phyloP scores from a whole-genome alignment of 345 rosid genomes.

The Linum usitatissimum region DNA sequence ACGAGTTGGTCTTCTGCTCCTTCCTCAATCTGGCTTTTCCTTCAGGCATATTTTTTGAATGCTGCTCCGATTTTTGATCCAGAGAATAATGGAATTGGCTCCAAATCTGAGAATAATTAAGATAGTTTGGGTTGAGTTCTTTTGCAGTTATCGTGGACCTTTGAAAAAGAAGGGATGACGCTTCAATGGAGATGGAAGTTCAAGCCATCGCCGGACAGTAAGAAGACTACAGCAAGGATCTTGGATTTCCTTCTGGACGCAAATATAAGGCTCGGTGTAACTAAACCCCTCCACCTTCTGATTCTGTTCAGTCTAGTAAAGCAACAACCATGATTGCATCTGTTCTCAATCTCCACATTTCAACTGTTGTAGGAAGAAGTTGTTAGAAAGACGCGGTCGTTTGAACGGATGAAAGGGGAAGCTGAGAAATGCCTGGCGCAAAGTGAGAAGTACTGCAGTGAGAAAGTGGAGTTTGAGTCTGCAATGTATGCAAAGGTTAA shows the following conservation, averaged over 20 bases:
- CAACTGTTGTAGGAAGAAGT: slow-evolving; percentile 18
- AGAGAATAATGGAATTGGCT: background rate
- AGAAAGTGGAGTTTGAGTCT: slow-evolving; percentile 60
- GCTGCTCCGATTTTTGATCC: background rate
- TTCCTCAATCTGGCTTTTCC: background rate
- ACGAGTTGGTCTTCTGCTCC: slow-evolving; percentile 36
- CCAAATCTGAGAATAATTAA: background rate
- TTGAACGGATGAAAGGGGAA: slow-evolving; percentile 53
- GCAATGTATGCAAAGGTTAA: slow-evolving; percentile 66
- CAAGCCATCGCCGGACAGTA: slow-evolving; percentile 38
- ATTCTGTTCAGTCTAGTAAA: no score
- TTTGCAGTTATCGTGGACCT: slow-evolving; percentile 77
- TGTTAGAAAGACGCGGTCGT: slow-evolving; percentile 37
- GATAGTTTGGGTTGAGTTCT: background rate
- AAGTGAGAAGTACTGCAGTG: slow-evolving; percentile 44
- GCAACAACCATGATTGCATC: background rate
- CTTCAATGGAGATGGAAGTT: slow-evolving; percentile 94
- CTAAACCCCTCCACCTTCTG: slow-evolving; percentile 5
- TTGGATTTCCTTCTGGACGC: slow-evolving; percentile 85
- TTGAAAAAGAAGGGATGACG: slow-evolving; percentile 79
- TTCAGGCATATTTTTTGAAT: background rate
- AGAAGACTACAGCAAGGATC: slow-evolving; percentile 41
- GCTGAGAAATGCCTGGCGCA: slow-evolving; percentile 76
- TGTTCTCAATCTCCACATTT: background rate
- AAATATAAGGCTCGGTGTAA: slow-evolving; percentile 66